These are phyloP conservation scores for Blechomonas ayalai DNA, from an alignment of 208 protist genomes.

Conservation along the genomic window DNA sequence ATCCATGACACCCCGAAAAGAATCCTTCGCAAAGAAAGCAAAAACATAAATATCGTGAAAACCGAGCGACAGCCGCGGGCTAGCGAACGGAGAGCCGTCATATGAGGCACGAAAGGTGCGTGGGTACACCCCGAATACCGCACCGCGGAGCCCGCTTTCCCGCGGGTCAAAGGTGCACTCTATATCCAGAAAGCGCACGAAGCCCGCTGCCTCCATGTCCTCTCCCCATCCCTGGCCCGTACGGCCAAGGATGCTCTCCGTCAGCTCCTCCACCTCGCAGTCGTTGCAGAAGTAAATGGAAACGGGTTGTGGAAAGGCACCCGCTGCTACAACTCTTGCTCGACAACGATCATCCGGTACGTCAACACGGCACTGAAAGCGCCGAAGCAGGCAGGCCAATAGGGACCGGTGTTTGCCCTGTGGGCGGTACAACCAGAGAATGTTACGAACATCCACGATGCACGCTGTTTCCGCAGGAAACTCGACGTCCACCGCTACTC, in stretches of 20 bases:
- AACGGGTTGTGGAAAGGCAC: not conserved
- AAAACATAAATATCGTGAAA: slow-evolving; percentile 32
- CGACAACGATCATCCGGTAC: not conserved
- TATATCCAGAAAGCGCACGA: slow-evolving; percentile 24
- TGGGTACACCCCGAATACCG: too few species aligned
- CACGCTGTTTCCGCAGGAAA: not conserved
- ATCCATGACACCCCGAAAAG: slow-evolving; percentile 28
- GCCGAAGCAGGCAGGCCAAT: slow-evolving; percentile 9
- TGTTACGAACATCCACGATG: slow-evolving; percentile 7
- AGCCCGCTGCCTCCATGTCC: slow-evolving; percentile 23
- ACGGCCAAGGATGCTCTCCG: slow-evolving; percentile 12
- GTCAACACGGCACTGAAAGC: not conserved
- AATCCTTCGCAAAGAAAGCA: slow-evolving; percentile 46
- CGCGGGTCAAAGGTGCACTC: slow-evolving; percentile 1
- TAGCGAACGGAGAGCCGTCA: slow-evolving; percentile 1
- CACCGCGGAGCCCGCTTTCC: too few species aligned
- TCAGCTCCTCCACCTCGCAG: slow-evolving; percentile 24
- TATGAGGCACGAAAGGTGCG: too few species aligned
- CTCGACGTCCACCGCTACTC: too few species aligned
- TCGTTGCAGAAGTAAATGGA: slow-evolving; percentile 28
- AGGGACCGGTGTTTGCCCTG: slow-evolving; percentile 15
- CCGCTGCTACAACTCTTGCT: not conserved
- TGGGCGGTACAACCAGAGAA: slow-evolving; percentile 23
- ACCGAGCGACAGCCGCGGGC: slow-evolving; percentile 22
- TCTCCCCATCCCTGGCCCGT: slow-evolving; percentile 17